Conservation (phyloP, 2,329 filamentous ascomycete species). For the Colletotrichum australisinense region DNA sequence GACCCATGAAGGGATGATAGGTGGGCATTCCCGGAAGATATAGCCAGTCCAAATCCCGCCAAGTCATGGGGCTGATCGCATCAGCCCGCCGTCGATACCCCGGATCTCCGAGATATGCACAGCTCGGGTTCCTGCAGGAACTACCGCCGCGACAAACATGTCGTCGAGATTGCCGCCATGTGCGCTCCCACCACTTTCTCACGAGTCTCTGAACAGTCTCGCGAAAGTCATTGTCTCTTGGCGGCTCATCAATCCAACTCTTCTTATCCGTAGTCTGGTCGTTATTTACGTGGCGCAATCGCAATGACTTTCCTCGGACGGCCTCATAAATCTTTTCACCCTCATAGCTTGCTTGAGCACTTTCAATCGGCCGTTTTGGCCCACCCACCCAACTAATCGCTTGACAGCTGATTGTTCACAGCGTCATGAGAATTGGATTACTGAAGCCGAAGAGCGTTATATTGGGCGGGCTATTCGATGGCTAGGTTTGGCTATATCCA, state of each 20-base stretch:
- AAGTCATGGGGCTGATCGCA: neutral
- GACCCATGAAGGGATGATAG: neutral
- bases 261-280: neutral
- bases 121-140: neutral
- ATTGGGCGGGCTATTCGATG: neutral
- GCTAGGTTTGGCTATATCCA: constrained; percentile 8
- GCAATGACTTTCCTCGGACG: neutral
- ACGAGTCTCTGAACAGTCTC: neutral
- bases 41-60: neutral
- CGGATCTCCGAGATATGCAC: neutral
- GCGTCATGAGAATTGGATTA: neutral
- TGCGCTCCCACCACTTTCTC: no score
- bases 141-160: neutral
- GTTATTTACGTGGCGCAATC: neutral
- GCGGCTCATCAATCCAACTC: neutral
- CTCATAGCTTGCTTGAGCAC: neutral
- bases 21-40: neutral
- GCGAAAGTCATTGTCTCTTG: neutral
- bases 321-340: neutral
- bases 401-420: neutral
- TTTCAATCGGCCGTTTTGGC: neutral
- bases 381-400: no score
- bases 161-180: neutral
- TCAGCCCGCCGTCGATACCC: neutral
- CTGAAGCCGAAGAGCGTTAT: no score